A percentile compares a stretch with the other conserved stretches of the same genome.
These are phyloP conservation scores for Globisporangium ultimum DNA, from an alignment of 352 stramenopile genomes.

Conservation along the genomic window DNA sequence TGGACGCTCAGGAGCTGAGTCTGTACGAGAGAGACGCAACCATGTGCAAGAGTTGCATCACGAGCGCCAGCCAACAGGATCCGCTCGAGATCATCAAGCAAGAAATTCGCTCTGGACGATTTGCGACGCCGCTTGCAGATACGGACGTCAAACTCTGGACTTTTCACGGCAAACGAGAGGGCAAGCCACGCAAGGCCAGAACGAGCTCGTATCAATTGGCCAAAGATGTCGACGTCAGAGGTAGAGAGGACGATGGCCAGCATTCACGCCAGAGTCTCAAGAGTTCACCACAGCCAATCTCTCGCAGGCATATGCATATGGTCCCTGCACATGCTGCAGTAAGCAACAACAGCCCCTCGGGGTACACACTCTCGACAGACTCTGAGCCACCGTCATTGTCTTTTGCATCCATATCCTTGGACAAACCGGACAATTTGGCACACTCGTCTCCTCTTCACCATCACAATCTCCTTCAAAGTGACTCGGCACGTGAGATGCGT, in stretches of 20 bases:
- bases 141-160: conserved; percentile 4
- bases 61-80: conserved; percentile 23
- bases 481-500: no score
- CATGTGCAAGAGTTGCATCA: conserved; percentile 30
- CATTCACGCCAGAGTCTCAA: no score
- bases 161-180: background rate
- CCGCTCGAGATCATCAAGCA: conserved; percentile 25
- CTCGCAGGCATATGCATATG: no score
- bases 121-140: conserved; percentile 4
- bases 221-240: background rate
- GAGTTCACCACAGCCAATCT: no score
- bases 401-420: no score
- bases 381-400: no score
- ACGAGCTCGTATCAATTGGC: background rate
- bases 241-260: background rate
- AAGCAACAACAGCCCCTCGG: no score
- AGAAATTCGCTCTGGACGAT: conserved; percentile 22
- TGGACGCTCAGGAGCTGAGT: conserved; percentile 20
- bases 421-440: no score
- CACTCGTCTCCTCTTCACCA: no score
- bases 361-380: no score
- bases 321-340: no score
- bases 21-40: conserved; percentile 24
- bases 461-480: background rate
- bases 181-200: background rate